Evolutionary conservation across 1,139 yeast species (phyloP).

Genomic region (Arxiozyma slooffiae): DNA sequence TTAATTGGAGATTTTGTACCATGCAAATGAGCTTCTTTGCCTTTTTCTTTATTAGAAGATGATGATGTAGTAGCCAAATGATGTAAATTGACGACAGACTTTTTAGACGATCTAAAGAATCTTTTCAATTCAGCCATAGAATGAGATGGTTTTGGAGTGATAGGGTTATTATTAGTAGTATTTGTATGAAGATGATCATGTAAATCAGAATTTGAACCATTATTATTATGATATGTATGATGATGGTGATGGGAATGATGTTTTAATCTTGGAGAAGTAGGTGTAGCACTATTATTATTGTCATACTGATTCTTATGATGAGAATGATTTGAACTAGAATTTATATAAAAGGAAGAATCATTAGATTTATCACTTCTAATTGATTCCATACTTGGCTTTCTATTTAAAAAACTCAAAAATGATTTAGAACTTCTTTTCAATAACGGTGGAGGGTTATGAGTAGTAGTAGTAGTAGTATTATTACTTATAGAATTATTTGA

Average conservation of each 20-base stretch:
- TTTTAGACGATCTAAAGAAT: slow-evolving; percentile 40
- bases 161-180: not conserved
- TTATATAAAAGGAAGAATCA: slow-evolving; percentile 12
- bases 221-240: slow-evolving; percentile 3
- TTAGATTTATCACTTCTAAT: slow-evolving; percentile 22
- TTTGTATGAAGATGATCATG: not conserved
- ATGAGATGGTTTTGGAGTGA: slow-evolving; percentile 32
- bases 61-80: slow-evolving; percentile 8
- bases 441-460: slow-evolving; percentile 7
- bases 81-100: slow-evolving; percentile 11
- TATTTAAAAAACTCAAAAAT: slow-evolving; percentile 21
- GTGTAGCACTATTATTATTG: not conserved
- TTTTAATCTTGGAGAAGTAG: slow-evolving; percentile 1
- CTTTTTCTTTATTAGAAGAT: not conserved
- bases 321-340: not conserved
- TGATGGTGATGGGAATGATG: slow-evolving; percentile 2
- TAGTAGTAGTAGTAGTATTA: not conserved
- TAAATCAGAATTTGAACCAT: slow-evolving; percentile 2
- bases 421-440: slow-evolving; percentile 20
- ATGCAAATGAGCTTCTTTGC: not conserved
- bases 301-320: not conserved
- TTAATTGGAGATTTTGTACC: slow-evolving; percentile 1
- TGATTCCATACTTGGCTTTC: slow-evolving; percentile 24
- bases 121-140: slow-evolving; percentile 72
- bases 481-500: slow-evolving; percentile 4